Evolutionary conservation across 2,329 filamentous ascomycete species (phyloP), one percentile per base, ranked within the genome.

Genomic region (Hypoxylon sp.): DNA sequence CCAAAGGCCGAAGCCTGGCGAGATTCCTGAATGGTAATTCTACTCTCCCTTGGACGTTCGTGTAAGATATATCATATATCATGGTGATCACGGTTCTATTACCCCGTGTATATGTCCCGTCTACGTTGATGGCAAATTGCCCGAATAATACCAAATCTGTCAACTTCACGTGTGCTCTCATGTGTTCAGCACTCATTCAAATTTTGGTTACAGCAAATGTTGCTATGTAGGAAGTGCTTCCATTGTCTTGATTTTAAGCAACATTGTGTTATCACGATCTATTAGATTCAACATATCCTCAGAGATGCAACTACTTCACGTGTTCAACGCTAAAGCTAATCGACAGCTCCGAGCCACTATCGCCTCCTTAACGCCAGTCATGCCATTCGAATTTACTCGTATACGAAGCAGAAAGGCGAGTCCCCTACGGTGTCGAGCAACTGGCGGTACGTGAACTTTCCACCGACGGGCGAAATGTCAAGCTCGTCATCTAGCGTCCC

Each of bases 1-100:
- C 74, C 83, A 91, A 79, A 83, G 82, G 73, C 85, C 86, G 20
- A 83, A 83, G 75, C 75, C 81, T 0, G 85, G 83, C 14, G 83
- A 85, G 80, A 73, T 85, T 14, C 64, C 79, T 3, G 79, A 82
- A 74, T 85, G 84, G 84, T 85, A 70, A 79, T 64, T 11, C 20
- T 48, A 49, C 49, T 53, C 22, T 33, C 20, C 20, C 3, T 40
- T 33, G 6, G 14, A 40, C 49, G 37, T 62, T 8, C 63, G 25
- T 46, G 65, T 61, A 62, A 30, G n/a, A n/a, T 27, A 61, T 13
- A 27, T 25, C 25, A n/a, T 27, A 61, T 13, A 27, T 30, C 25
- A 59, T 27, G 44, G 25, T 20, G 14, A 53, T 10, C 1, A 31
- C 27, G 35, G 50, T 30, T 33, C 10, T 11, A 58, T 37, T 30